These are phyloP conservation scores for Candida tallmaniae DNA, from an alignment of 805 yeast genomes.

Conservation along the genomic window DNA sequence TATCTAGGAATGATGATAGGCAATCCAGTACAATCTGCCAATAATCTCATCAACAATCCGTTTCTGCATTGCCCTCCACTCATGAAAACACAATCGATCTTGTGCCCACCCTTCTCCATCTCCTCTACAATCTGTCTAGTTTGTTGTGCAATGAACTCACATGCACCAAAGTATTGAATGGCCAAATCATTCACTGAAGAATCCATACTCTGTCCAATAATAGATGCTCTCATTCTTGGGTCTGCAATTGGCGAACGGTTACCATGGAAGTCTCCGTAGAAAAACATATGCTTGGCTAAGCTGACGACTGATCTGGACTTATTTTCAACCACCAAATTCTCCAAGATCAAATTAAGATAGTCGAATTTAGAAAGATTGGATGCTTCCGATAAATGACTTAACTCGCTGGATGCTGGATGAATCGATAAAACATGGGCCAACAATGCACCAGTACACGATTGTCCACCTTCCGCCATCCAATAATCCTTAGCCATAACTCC, in stretches of 20 bases:
- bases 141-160: conserved; percentile 97
- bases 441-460: conserved; percentile 92
- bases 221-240: conserved; percentile 85
- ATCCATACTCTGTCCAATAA: conserved; percentile 93
- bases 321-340: conserved; percentile 52
- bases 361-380: conserved; percentile 76
- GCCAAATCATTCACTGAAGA: conserved; percentile 80
- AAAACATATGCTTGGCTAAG: conserved; percentile 79
- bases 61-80: conserved; percentile 97
- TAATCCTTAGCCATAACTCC: conserved; percentile 85
- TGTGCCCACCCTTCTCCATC: conserved; percentile 78
- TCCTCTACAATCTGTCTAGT: conserved; percentile 91
- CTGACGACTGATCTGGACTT: conserved; percentile 70
- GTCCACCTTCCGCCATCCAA: conserved; percentile 99
- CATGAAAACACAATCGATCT: conserved; percentile 72
- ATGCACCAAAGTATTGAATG: conserved; percentile 81
- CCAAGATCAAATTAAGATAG: conserved; percentile 71
- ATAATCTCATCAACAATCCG: conserved; percentile 77
- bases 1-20: conserved; percentile 92
- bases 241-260: conserved; percentile 98
- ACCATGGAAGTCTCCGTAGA: conserved; percentile 96
- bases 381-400: conserved; percentile 62
- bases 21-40: conserved; percentile 89
- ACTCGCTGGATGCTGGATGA: conserved; percentile 82
- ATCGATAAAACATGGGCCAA: conserved; percentile 81